A percentile compares a stretch with the other conserved stretches of the same genome.
Conservation (phyloP, 2,329 filamentous ascomycete species). For the Diplodia intermedia region DNA sequence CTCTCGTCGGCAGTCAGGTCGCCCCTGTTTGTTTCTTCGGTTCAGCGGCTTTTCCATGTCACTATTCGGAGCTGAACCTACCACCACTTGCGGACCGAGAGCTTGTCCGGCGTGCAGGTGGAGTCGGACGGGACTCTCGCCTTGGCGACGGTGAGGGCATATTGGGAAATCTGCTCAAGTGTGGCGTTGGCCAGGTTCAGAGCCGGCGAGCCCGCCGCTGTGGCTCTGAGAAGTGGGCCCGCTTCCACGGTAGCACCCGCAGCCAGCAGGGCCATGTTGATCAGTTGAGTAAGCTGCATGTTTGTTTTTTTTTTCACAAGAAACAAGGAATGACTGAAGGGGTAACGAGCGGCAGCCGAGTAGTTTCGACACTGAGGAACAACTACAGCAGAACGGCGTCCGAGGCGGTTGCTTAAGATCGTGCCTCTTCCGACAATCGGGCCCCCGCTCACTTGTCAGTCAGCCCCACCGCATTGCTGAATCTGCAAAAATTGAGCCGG, state of each 20-base stretch:
- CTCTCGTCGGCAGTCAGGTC: conserved; percentile 37
- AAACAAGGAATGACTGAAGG: not conserved
- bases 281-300: conserved; percentile 1
- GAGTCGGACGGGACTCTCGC: not conserved
- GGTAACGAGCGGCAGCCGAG: conserved; percentile 5
- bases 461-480: not conserved
- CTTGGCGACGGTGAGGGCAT: conserved; percentile 26
- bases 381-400: not conserved
- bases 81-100: conserved; percentile 24
- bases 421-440: conserved; percentile 11
- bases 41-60: not conserved
- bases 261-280: conserved; percentile 1
- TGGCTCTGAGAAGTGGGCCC: not conserved
- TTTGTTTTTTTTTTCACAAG: not conserved
- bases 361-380: not conserved
- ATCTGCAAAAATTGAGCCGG: not conserved
- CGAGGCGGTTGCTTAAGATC: conserved; percentile 4
- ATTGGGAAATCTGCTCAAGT: conserved; percentile 15
- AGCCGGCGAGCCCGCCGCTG: not conserved
- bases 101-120: conserved; percentile 19
- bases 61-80: not conserved
- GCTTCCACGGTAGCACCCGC: conserved; percentile 14
- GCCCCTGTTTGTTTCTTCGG: not conserved
- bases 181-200: conserved; percentile 17
- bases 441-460: not conserved